Base-by-base conservation (phyloP, 495 filamentous ascomycete species). In the Penicillium coprophilum region DNA sequence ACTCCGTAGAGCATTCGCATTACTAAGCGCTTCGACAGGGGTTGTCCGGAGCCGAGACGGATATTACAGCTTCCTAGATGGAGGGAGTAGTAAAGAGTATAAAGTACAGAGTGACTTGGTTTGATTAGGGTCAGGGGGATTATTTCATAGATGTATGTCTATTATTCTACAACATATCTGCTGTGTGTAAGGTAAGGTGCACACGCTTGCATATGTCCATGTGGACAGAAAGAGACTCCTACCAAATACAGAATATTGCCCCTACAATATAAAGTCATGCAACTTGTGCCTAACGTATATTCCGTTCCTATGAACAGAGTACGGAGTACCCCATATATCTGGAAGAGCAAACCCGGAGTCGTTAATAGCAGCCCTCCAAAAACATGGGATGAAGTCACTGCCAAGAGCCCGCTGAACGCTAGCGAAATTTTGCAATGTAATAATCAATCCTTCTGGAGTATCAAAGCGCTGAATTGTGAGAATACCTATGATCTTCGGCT, bases 1-100 rank as follows among this genome's bases (percentile, higher is more conserved):
- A n/a, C n/a, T n/a, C n/a, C n/a, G n/a, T n/a, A 10, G n/a, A 34
- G 13, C 20, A 23, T 15, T 39, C 3, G 21, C 24, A 28, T n/a
- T n/a, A 17, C 17, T 20, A 2, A 7, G 21, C 19, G 28, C 43
- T 39, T 23, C 9, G 31, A 39, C 21, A 50, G 48, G 32, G 32
- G 13, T 27, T 10, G 21, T n/a, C 23, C 34, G 44, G 43, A 17
- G 20, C 56, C 44, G 11, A 34, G 8, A 8, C 46, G 17, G 34
- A 57, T 45, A 23, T 58, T 47, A 53, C 49, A n/a, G 17, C 3
- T 36, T 20, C 30, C 27, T 24, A 10, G 1, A 40, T 7, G 17
- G n/a, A 31, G 27, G 19, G 10, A 48, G n/a, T 38, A 34, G 17
- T 15, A 31, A n/a, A 17, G 10, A 48, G n/a, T 38, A 34, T 6